Percentiles rank a stretch among this genome's conserved stretches.
Evolutionary conservation across 257 asterid species (phyloP).

Genomic region (Ajuga chamaepitys): DNA sequence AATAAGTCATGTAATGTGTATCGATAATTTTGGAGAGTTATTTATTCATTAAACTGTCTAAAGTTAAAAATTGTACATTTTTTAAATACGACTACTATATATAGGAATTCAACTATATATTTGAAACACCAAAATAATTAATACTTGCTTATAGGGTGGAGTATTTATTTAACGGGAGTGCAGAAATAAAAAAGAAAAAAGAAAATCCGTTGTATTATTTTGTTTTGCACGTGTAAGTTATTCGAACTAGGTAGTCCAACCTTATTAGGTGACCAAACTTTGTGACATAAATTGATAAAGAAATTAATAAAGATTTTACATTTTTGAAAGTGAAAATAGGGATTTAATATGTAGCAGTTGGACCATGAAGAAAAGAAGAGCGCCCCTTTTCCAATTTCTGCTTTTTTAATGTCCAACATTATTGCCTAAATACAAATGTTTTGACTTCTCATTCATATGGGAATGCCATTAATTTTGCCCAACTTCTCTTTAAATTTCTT

Average conservation of each 20-base stretch:
- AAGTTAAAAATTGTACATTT: no score
- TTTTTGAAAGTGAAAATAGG: background rate
- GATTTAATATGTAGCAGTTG: background rate
- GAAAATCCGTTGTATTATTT: background rate
- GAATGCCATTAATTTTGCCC: constrained; percentile 13
- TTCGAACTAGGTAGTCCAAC: background rate
- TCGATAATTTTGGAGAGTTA: no score
- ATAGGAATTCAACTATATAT: no score
- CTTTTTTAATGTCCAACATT: background rate
- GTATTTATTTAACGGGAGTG: no score
- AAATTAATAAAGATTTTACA: background rate
- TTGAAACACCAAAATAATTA: no score
- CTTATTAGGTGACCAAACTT: constrained; percentile 15
- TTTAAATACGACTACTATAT: no score
- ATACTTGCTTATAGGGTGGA: no score
- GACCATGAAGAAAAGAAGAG: background rate
- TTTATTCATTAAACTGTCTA: no score
- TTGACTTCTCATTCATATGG: constrained; percentile 18
- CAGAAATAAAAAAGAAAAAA: no score
- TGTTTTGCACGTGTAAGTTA: background rate
- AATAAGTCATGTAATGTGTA: no score
- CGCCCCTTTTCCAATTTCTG: background rate
- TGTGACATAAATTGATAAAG: background rate
- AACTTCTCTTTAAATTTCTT: background rate
- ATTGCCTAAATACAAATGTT: background rate